Conservation (phyloP, 2,329 filamentous ascomycete species). For the Scortechinia acanthostroma region DNA sequence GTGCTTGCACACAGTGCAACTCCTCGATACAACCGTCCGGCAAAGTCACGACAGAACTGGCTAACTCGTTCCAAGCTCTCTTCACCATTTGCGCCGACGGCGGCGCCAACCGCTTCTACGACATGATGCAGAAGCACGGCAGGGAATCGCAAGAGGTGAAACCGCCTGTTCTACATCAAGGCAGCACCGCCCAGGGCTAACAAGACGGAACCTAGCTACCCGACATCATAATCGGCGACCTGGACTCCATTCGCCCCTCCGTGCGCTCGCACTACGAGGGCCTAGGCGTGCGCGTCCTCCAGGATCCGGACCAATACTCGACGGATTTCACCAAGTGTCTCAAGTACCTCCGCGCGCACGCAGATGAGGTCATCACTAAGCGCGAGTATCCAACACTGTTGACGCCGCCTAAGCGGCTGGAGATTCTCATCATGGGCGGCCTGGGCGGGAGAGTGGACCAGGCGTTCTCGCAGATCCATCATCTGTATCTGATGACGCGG, state of each 20-base stretch:
- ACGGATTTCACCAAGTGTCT: conserved; percentile 58
- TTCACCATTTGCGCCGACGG: conserved; percentile 54
- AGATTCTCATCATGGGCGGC: conserved; percentile 48
- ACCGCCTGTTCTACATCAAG: too few species aligned
- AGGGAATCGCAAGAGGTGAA: conserved; percentile 9
- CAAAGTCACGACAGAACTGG: too few species aligned
- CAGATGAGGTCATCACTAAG: conserved; percentile 11
- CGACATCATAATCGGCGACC: conserved; percentile 47
- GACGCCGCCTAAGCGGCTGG: conserved; percentile 10
- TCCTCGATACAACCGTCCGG: too few species aligned
- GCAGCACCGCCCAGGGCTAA: too few species aligned
- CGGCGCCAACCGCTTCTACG: conserved; percentile 50
- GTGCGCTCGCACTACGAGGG: conserved; percentile 39
- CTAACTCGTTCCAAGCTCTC: conserved; percentile 23
- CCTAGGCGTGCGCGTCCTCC: conserved; percentile 35
- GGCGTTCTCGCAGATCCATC: conserved; percentile 54
- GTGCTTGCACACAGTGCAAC: neutral
- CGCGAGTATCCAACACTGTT: neutral
- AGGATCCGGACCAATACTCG: conserved; percentile 49
- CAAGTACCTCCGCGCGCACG: conserved; percentile 25
- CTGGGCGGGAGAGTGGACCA: conserved; percentile 57
- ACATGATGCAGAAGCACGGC: conserved; percentile 29
- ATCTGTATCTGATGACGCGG: conserved; percentile 40
- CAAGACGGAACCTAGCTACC: conserved; percentile 27
- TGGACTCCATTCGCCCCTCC: conserved; percentile 47